Evolutionary conservation across 1,139 yeast species (phyloP).

Genomic region (Blastobotrys serpentis): DNA sequence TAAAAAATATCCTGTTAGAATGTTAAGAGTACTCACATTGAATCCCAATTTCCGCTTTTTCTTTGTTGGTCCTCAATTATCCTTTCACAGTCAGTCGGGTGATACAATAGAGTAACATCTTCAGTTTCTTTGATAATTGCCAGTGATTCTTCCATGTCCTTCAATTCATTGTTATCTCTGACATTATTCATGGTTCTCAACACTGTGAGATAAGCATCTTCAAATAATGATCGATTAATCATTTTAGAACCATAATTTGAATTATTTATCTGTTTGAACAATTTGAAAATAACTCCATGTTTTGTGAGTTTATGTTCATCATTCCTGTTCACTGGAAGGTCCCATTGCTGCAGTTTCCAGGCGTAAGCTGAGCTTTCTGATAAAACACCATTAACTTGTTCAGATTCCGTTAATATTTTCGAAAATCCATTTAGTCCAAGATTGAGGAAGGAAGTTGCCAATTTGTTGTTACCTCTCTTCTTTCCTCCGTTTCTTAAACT

Average conservation of each 20-base stretch:
- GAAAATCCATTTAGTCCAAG: conserved; percentile 55
- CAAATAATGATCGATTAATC: not conserved
- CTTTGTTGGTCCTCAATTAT: not conserved
- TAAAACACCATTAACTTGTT: conserved; percentile 4
- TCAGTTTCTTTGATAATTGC: conserved; percentile 15
- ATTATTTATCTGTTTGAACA: conserved; percentile 47
- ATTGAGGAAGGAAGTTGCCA: conserved; percentile 44
- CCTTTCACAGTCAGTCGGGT: not conserved
- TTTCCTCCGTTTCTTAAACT: conserved; percentile 9
- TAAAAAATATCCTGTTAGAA: too few relatives aligned
- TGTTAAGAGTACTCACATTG: not conserved
- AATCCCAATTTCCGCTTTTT: not conserved
- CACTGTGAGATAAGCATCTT: not conserved
- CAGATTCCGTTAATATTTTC: conserved; percentile 25
- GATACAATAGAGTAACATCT: conserved; percentile 7
- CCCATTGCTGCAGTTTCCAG: conserved; percentile 77
- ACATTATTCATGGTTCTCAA: not conserved
- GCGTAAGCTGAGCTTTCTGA: conserved; percentile 47
- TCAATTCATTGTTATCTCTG: not conserved
- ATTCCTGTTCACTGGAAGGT: conserved; percentile 48
- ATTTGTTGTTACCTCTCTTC: conserved; percentile 16
- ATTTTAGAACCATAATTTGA: conserved; percentile 22
- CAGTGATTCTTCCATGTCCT: conserved; percentile 23
- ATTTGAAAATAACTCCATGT: conserved; percentile 48
- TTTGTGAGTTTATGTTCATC: conserved; percentile 34